Evolutionary conservation across 2,329 filamentous ascomycete species (phyloP).

Genomic region (Colletotrichum godetiae): DNA sequence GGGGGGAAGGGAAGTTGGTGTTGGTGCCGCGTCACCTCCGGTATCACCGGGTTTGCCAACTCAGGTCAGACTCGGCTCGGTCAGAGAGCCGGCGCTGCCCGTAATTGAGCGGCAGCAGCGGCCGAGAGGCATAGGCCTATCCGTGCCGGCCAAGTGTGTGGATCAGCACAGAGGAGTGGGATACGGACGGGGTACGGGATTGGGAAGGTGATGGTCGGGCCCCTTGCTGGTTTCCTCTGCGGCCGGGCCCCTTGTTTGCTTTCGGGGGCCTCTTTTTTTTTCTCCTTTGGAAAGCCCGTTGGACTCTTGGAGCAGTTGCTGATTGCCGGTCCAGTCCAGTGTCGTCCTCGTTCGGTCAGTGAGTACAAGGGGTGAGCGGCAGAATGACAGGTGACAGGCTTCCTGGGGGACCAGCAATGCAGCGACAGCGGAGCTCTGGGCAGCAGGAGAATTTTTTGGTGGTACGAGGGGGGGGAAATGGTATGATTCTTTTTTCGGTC

Average conservation of each 20-base stretch:
- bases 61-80: constrained; percentile 18
- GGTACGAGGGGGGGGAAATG: not conserved
- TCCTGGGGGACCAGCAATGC: not conserved
- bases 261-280: not conserved
- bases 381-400: not conserved
- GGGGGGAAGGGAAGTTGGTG: not conserved
- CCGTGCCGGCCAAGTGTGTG: not conserved
- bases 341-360: not conserved
- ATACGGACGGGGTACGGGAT: not conserved
- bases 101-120: constrained; percentile 16
- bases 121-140: constrained; percentile 13
- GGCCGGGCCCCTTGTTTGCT: constrained; percentile 3
- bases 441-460: not conserved
- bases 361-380: constrained; percentile 12
- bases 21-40: not conserved
- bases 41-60: not conserved
- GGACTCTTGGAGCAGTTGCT: not conserved
- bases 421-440: constrained; percentile 6
- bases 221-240: not conserved
- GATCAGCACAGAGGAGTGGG: not conserved
- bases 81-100: constrained; percentile 25
- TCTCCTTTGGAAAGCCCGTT: not conserved
- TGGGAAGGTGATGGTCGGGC: constrained; percentile 5
- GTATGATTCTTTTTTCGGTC: not conserved
- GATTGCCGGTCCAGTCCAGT: not conserved